Evolutionary conservation across 2,329 filamentous ascomycete genomes (phyloP).

Genomic region (Lasiodiplodia sp.): DNA sequence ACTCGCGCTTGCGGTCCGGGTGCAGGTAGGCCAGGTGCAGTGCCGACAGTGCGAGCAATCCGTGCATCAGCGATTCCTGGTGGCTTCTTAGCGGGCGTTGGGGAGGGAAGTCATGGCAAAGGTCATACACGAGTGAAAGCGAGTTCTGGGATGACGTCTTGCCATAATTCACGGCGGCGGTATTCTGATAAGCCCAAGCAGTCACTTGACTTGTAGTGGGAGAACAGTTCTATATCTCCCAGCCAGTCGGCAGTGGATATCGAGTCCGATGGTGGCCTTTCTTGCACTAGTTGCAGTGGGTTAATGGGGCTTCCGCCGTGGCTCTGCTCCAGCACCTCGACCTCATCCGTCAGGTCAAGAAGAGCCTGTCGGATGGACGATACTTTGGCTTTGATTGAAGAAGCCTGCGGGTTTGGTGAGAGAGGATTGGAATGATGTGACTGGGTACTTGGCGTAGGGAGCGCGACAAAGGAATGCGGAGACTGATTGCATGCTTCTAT

Average conservation of each 20-base stretch:
- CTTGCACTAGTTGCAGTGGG: background rate
- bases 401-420: background rate
- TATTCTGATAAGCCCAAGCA: background rate
- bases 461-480: background rate
- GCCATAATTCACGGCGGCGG: background rate
- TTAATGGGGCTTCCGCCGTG: background rate
- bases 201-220: constrained; percentile 1
- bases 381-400: constrained; percentile 13
- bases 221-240: background rate
- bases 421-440: background rate
- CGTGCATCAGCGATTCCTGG: constrained; percentile 16
- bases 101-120: too few relatives aligned
- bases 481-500: background rate
- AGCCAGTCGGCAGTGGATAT: constrained; percentile 10
- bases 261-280: background rate
- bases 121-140: constrained; percentile 6
- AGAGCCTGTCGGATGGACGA: constrained; percentile 13
- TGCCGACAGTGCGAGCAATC: constrained; percentile 1
- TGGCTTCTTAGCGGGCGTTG: too few relatives aligned
- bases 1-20: background rate
- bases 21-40: constrained; percentile 9
- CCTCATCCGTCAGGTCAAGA: background rate
- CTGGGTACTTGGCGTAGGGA: background rate
- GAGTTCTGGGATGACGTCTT: background rate
- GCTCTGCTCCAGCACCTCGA: constrained; percentile 3